Percentiles rank a stretch among this genome's conserved stretches.
Conservation (phyloP, 169 alveolate genomes). For the Amoebophrya sp. region DNA sequence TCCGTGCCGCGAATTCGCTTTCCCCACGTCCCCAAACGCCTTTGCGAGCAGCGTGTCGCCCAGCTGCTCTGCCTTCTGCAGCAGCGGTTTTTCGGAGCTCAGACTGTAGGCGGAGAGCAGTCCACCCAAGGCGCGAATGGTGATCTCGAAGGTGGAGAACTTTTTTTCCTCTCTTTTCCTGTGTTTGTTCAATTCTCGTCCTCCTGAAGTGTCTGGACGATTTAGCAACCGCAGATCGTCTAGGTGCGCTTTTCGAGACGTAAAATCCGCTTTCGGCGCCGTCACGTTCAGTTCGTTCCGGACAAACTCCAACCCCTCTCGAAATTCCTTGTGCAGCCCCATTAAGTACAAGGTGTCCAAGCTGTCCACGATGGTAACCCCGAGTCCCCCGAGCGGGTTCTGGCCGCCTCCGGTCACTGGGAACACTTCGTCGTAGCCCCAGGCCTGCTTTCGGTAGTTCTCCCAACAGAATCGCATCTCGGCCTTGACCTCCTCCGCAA, state of each 20-base stretch:
- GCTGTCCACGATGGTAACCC: slow-evolving; percentile 25
- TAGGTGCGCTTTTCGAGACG: no score
- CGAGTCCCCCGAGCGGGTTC: background rate
- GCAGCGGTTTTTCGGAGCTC: no score
- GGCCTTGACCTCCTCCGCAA: slow-evolving; percentile 30
- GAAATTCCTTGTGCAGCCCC: slow-evolving; percentile 32
- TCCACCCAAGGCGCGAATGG: slow-evolving; percentile 49
- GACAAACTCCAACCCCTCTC: slow-evolving; percentile 22
- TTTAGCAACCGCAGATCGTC: no score
- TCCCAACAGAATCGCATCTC: slow-evolving; percentile 28
- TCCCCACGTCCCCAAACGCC: no score
- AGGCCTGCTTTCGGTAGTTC: slow-evolving; percentile 18
- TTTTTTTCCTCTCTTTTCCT: background rate
- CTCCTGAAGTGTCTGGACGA: no score
- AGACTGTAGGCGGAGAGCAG: slow-evolving; percentile 46
- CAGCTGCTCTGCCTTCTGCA: no score
- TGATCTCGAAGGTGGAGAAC: slow-evolving; percentile 45
- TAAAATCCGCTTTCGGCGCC: background rate
- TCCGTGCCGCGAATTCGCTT: no score
- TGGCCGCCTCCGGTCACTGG: slow-evolving; percentile 28
- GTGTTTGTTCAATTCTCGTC: no score
- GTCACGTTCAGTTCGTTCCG: background rate
- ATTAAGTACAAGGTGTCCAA: slow-evolving; percentile 17
- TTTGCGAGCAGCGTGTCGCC: no score
- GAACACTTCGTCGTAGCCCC: slow-evolving; percentile 30